A percentile compares a stretch with the other conserved stretches of the same genome.
Evolutionary conservation across 1,284 basidiomycete genomes (phyloP).

Genomic region (Fomitopsis schrenkii): DNA sequence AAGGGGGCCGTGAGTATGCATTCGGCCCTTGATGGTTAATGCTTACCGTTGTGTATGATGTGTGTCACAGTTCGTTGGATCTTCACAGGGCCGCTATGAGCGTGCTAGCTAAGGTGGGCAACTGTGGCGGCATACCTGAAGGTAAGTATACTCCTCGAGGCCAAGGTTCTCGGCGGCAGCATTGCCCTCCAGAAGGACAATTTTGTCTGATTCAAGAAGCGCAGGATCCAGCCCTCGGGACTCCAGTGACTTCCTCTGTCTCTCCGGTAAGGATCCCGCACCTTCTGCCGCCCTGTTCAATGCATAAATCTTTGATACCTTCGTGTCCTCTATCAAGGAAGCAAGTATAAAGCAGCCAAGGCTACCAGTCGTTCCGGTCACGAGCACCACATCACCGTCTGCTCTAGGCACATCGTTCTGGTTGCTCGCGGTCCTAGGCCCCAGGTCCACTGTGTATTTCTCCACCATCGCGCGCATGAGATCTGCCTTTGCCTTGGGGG

Average conservation of each 20-base stretch:
- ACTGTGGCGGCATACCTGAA: background rate
- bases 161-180: background rate
- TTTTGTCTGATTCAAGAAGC: background rate
- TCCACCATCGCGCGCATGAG: slow-evolving; percentile 26
- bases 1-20: background rate
- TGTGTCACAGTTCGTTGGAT: background rate
- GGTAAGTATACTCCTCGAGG: background rate
- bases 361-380: slow-evolving; percentile 34
- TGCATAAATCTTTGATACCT: background rate
- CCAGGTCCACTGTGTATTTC: slow-evolving; percentile 27
- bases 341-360: slow-evolving; percentile 28
- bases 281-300: background rate
- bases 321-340: slow-evolving; percentile 15
- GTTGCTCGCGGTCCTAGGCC: slow-evolving; percentile 12
- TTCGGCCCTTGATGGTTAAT: background rate
- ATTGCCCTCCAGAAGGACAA: background rate
- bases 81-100: background rate
- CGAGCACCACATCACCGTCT: slow-evolving; percentile 20
- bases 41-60: background rate
- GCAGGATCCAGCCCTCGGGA: background rate
- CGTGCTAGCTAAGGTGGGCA: background rate
- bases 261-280: background rate
- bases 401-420: background rate
- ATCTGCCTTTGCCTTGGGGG: slow-evolving; percentile 8
- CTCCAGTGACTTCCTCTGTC: background rate